Evolutionary conservation across 148 eudicot genomes (phyloP).

Genomic region (Mesembryanthemum crystallinum): DNA sequence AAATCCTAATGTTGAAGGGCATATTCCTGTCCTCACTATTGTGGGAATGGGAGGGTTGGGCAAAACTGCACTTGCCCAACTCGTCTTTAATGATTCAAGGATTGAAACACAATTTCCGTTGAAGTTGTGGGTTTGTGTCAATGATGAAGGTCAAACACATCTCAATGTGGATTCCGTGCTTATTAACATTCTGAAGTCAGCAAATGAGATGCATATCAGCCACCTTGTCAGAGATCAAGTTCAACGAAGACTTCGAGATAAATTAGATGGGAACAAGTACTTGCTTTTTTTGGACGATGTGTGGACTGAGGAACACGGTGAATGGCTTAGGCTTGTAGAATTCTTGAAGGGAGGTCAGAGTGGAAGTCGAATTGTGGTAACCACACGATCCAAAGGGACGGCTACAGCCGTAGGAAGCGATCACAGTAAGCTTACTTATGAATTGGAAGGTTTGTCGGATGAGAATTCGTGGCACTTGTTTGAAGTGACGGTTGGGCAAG

Average conservation of each 20-base stretch:
- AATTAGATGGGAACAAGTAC: not conserved
- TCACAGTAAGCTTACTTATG: no score
- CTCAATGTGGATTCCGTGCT: not conserved
- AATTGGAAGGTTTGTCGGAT: not conserved
- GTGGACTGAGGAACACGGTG: not conserved
- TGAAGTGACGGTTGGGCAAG: not conserved
- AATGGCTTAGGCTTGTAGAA: not conserved
- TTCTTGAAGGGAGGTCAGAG: not conserved
- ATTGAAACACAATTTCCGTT: not conserved
- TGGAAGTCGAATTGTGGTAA: constrained; percentile 16
- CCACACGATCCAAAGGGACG: constrained; percentile 3
- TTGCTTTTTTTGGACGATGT: not conserved
- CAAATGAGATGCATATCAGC: not conserved
- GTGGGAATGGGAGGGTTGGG: constrained; percentile 5
- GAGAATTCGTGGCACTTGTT: not conserved
- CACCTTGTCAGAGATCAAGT: not conserved
- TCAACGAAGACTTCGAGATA: not conserved
- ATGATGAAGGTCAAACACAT: not conserved
- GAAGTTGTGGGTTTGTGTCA: not conserved
- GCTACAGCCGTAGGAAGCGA: not conserved
- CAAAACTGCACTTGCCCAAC: not conserved
- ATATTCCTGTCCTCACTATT: not conserved
- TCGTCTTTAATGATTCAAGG: not conserved
- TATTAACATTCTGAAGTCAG: not conserved
- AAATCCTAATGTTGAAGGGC: not conserved